Base-by-base conservation (phyloP, 2,329 filamentous ascomycete species). In the Aspergillus texensis region DNA sequence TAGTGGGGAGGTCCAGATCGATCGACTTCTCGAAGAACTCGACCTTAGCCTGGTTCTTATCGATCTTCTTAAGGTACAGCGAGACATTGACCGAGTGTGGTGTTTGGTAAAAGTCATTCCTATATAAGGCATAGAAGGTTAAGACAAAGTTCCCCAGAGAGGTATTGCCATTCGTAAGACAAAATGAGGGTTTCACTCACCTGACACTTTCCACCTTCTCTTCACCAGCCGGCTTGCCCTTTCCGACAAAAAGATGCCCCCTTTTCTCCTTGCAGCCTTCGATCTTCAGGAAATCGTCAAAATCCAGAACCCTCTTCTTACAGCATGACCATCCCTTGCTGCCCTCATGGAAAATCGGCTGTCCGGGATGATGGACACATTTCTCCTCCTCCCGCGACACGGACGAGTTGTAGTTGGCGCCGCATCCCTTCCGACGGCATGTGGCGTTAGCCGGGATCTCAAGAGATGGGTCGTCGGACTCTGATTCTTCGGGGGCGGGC, bases 311-410 rank as follows among this genome's bases (percentile, higher is more conserved):
- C 43, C 93, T 87, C 72, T 93, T 85, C 86, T 98, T 98, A 82
- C 95, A 99, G 83, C 95, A 99, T 64, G 89, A 93, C 85, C 95
- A 99, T 1, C 95, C 95, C 83, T 99, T 99, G 81, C 92, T 96
- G 41, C 95, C 95, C 82, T 99, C 95, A 78, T 99, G 95, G 81
- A 99, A 99, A 69, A 99, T 90, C 28, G 95, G 92, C 26, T 86
- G 88, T 5, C 95, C 95, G 0, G 95, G 94, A 79, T 99, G 95
- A 74, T 96, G 90, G 54, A 92, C 85, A 76, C 95, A 99, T 65
- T 87, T 84, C 82, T 97, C 94, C 1, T 83, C 86, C 36, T 90
- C 88, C 68, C 91, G 83, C 39, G 81, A 78, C 50, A 82, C 75
- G 0, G 86, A 86, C 66, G 85, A 86, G 61, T 84, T 71, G 56